Evolutionary conservation across 2,329 filamentous ascomycete genomes (phyloP), one percentile per base, ranked within the genome.

Genomic region (Hypoxylon sp.): DNA sequence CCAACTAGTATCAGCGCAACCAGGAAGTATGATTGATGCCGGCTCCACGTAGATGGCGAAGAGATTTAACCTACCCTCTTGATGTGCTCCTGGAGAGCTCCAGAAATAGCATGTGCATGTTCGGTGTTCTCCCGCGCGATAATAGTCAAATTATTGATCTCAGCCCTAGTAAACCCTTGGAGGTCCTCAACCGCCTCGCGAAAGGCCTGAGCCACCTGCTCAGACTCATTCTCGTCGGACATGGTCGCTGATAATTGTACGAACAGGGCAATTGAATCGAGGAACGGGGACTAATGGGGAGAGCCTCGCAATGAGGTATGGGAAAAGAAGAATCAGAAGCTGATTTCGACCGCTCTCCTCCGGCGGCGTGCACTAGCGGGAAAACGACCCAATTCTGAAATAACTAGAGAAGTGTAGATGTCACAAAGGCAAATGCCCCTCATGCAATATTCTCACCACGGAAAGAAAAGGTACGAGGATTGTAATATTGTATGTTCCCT

Each of bases 41-140:
- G 12, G 16, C n/a, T 53, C 30, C 37, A 59, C n/a, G 39, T 39
- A 52, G 45, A 29, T 16, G 19, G 11, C 19, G n/a, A 43, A 54
- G 48, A 65, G 27, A 52, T 62, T 63, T 48, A 55, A 86, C 93
- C 87, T 92, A 97, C 96, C 86, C 91, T 91, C 80, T 93, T 90
- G 79, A 99, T 97, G 77, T 99, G 96, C 70, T 94, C 91, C 78
- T 97, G 92, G 73, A 99, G 82, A 51, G 93, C 93, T 75, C 93
- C 89, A 16, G 96, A 94, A 74, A 99, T 98, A 70, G 92, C 93
- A 79, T 96, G 88, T 34, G 96, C 96, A 83, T 97, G 92, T 80
- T 97, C 94, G 71, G 94, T 97, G 76, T 97, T 97, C 80, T 99
- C 96, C 79, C 96, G 93, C 65, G 96, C 96, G 81, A 99, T 98